These are phyloP conservation scores for Oryza coarctata DNA, from an alignment of 176 grass and related monocot genomes.

Conservation along the genomic window DNA sequence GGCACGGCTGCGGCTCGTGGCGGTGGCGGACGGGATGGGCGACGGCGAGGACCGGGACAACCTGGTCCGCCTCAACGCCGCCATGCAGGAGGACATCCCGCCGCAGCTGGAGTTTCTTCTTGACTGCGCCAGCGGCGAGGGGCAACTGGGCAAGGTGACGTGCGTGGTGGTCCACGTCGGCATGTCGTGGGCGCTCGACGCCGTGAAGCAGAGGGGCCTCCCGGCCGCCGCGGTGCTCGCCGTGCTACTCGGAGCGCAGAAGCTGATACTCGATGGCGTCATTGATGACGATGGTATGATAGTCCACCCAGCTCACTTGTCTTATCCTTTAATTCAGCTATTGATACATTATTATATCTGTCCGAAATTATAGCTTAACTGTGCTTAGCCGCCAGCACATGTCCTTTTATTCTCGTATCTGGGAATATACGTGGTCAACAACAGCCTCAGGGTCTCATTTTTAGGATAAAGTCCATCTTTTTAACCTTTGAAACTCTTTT, in stretches of 20 bases:
- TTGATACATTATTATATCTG: too few species aligned
- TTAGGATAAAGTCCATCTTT: too few species aligned
- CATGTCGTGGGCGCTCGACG: constrained; percentile 46
- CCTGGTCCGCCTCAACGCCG: constrained; percentile 23
- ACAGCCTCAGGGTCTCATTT: too few species aligned
- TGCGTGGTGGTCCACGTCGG: constrained; percentile 37
- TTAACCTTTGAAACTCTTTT: too few species aligned
- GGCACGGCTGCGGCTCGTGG: constrained; percentile 23
- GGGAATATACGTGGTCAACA: too few species aligned
- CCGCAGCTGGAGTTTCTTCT: constrained; percentile 40
- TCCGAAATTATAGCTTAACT: too few species aligned
- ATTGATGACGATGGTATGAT: constrained; percentile 51
- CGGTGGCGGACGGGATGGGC: constrained; percentile 35
- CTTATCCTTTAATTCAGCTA: too few species aligned
- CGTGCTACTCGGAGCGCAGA: not conserved
- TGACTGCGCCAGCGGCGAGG: not conserved
- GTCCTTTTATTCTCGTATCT: too few species aligned
- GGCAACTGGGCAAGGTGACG: constrained; percentile 23
- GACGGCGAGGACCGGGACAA: constrained; percentile 30
- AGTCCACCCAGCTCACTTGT: not conserved
- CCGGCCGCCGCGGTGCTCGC: constrained; percentile 16
- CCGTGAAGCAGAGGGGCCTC: constrained; percentile 17
- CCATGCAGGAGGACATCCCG: constrained; percentile 36
- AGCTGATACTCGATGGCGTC: constrained; percentile 41
- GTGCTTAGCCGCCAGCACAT: too few species aligned